Conservation (phyloP, 2,329 filamentous ascomycete genomes). For the Thelonectria rubi region DNA sequence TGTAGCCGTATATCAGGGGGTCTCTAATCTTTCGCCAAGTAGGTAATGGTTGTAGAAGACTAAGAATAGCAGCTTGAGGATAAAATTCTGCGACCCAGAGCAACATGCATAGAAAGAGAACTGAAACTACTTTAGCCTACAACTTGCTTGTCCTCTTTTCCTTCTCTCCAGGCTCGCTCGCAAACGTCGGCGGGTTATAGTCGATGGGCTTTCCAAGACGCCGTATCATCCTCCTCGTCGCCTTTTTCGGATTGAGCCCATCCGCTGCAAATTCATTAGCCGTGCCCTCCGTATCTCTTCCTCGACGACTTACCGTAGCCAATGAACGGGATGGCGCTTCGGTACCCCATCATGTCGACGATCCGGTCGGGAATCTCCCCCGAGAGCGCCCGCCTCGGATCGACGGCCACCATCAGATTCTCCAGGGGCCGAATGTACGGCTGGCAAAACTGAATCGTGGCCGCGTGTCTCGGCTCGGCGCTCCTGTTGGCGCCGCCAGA, state of each 20-base stretch:
- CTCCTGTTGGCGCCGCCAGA: constrained; percentile 16
- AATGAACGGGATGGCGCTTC: constrained; percentile 19
- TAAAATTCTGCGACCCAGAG: no score
- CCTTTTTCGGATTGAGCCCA: constrained; percentile 19
- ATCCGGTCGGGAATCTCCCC: constrained; percentile 20
- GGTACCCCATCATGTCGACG: constrained; percentile 25
- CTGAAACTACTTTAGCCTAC: no score
- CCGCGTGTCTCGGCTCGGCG: constrained; percentile 8
- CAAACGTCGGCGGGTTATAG: constrained; percentile 16
- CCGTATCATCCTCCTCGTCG: constrained; percentile 16
- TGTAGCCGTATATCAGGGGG: no score
- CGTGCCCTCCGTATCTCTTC: no score
- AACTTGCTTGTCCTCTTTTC: constrained; percentile 17
- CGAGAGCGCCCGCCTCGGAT: constrained; percentile 17
- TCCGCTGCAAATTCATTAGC: constrained; percentile 7
- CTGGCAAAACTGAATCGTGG: constrained; percentile 21
- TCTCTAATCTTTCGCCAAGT: no score
- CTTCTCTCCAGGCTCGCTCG: constrained; percentile 12
- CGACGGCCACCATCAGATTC: constrained; percentile 20
- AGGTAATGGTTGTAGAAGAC: no score
- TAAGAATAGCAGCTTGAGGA: no score
- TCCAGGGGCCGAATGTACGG: constrained; percentile 21
- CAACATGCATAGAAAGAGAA: no score
- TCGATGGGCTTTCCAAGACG: constrained; percentile 15
- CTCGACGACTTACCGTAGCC: constrained; percentile 10